These are phyloP conservation scores for Trichothecium roseum DNA, from an alignment of 2,329 filamentous ascomycete species.

Conservation along the genomic window DNA sequence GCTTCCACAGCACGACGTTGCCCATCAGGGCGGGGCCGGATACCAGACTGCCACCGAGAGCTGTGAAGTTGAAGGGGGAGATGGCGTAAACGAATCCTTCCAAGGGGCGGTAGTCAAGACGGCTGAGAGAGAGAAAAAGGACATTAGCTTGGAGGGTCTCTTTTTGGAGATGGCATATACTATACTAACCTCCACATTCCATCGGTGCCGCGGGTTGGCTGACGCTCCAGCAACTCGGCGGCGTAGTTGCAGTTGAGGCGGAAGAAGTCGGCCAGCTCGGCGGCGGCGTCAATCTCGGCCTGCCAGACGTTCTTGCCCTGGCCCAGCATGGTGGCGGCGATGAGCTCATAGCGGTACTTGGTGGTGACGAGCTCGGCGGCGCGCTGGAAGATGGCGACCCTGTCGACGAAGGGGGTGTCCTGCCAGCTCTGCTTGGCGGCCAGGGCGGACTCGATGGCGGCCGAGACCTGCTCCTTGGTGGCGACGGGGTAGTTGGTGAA, in stretches of 20 bases:
- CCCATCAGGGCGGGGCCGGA: slow-evolving; percentile 24
- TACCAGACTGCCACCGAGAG: slow-evolving; percentile 25
- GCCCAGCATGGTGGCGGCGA: slow-evolving; percentile 28
- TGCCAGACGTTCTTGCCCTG: slow-evolving; percentile 30
- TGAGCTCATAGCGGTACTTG: slow-evolving; percentile 18
- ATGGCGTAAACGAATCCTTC: slow-evolving; percentile 31
- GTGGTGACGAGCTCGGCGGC: slow-evolving; percentile 19
- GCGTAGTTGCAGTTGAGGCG: slow-evolving; percentile 18
- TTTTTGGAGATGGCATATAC: too few species aligned
- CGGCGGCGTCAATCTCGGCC: slow-evolving; percentile 25
- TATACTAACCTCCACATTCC: slow-evolving; percentile 2
- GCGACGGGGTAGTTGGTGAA: slow-evolving; percentile 16
- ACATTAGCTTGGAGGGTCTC: too few species aligned
- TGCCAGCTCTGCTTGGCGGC: slow-evolving; percentile 21
- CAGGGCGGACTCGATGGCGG: slow-evolving; percentile 17
- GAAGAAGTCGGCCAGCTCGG: slow-evolving; percentile 26
- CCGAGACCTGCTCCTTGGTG: slow-evolving; percentile 1
- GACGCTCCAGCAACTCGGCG: slow-evolving; percentile 22
- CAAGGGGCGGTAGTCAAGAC: slow-evolving; percentile 23
- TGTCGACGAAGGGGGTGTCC: slow-evolving; percentile 20
- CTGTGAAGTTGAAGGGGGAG: slow-evolving; percentile 32
- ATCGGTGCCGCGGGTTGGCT: slow-evolving; percentile 17
- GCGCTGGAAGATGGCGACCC: slow-evolving; percentile 23
- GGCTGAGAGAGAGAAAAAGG: slow-evolving; percentile 7
- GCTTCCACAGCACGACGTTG: slow-evolving; percentile 31